These are phyloP conservation scores for Tolypocladium tundrense DNA, from an alignment of 2,329 filamentous ascomycete species.

Conservation along the genomic window DNA sequence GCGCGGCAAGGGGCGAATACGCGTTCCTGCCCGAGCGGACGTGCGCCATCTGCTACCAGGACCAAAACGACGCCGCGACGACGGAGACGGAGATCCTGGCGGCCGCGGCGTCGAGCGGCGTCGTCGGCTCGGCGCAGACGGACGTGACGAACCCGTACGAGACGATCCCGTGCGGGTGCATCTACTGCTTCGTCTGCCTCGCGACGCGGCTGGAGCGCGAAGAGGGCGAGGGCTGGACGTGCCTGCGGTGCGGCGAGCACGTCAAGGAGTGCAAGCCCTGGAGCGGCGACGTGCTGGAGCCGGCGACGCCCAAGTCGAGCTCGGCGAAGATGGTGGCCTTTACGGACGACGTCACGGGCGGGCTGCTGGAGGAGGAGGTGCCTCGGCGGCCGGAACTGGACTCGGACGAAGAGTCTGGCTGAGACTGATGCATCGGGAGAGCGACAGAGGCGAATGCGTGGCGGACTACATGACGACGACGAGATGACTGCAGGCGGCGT, in stretches of 20 bases:
- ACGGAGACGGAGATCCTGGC: constrained; percentile 70
- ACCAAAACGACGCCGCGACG: constrained; percentile 65
- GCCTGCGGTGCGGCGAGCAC: constrained; percentile 75
- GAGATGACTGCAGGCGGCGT: not conserved
- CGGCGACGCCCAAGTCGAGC: constrained; percentile 29
- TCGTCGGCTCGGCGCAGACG: constrained; percentile 79
- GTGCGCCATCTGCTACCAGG: constrained; percentile 93
- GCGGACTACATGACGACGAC: not conserved
- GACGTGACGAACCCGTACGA: constrained; percentile 97
- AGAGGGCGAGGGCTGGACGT: constrained; percentile 89
- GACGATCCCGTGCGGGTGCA: constrained; percentile 74
- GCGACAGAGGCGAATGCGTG: not conserved
- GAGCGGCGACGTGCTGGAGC: constrained; percentile 76
- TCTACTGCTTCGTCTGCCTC: constrained; percentile 96
- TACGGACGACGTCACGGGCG: constrained; percentile 39
- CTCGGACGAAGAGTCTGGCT: constrained; percentile 9
- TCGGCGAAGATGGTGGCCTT: constrained; percentile 52
- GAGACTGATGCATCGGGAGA: constrained; percentile 3
- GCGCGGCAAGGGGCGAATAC: constrained; percentile 59
- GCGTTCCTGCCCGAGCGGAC: constrained; percentile 84
- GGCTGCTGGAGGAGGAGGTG: constrained; percentile 18
- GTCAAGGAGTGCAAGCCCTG: constrained; percentile 84
- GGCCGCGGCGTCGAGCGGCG: constrained; percentile 59
- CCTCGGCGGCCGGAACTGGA: not conserved
- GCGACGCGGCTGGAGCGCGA: constrained; percentile 82